phyloP scores from a whole-genome alignment of 305 asterid species.

The Coffea humblotiana region DNA sequence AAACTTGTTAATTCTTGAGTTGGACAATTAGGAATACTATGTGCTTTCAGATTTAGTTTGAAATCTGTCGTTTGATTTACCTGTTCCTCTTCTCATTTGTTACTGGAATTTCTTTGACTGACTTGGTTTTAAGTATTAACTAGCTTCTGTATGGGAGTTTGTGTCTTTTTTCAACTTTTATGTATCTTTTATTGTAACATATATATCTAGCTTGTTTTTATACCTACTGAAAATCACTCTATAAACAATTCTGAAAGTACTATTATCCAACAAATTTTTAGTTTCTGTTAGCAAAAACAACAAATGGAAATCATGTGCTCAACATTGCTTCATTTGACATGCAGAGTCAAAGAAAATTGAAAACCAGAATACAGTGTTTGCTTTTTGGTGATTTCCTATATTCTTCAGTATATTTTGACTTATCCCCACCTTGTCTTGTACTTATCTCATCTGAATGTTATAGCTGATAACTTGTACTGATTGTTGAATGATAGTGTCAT shows the following conservation, averaged over 20 bases:
- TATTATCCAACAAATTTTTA: neutral
- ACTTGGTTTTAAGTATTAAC: neutral
- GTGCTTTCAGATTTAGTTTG: neutral
- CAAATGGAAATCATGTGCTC: neutral
- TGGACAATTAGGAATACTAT: neutral
- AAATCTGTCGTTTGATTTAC: neutral
- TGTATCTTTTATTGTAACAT: neutral
- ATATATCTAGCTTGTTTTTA: neutral
- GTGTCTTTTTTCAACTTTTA: neutral
- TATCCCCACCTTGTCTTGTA: neutral
- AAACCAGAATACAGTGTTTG: neutral
- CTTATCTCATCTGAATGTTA: neutral
- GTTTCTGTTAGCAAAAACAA: neutral
- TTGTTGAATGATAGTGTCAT: neutral
- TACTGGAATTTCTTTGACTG: neutral
- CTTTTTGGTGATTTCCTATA: neutral
- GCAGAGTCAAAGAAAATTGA: neutral
- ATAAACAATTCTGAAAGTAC: neutral
- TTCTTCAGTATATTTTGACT: neutral
- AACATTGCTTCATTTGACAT: neutral
- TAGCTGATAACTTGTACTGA: neutral
- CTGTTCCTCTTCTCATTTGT: neutral
- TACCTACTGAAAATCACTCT: neutral
- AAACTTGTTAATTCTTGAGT: conserved; percentile 4
- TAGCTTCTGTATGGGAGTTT: neutral